These are phyloP conservation scores for Tinospora cordifolia DNA, from an alignment of 164 flowering plant species.

Conservation along the genomic window DNA sequence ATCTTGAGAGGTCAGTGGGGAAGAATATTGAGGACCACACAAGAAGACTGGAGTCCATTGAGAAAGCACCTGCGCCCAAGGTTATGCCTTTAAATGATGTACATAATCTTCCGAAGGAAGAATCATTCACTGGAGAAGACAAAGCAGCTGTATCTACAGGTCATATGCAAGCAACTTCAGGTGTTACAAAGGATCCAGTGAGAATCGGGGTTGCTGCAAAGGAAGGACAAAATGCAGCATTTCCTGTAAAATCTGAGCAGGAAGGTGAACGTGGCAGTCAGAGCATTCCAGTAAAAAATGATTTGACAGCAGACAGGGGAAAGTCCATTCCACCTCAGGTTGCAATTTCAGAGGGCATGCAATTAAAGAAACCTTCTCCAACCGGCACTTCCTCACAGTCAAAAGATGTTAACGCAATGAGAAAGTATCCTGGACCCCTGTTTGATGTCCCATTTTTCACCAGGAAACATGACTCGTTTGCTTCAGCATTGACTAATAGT, in stretches of 20 bases:
- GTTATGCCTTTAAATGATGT: conserved; percentile 26
- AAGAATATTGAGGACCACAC: conserved; percentile 44
- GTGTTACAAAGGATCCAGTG: conserved; percentile 36
- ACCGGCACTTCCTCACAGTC: conserved; percentile 36
- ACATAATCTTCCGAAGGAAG: conserved; percentile 37
- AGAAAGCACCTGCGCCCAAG: conserved; percentile 42
- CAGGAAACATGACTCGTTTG: conserved; percentile 75
- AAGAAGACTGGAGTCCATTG: conserved; percentile 41
- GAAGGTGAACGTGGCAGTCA: conserved; percentile 48
- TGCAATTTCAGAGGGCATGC: conserved; percentile 41
- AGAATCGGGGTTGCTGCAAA: conserved; percentile 36
- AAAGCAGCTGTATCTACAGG: conserved; percentile 28
- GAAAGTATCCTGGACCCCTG: conserved; percentile 93
- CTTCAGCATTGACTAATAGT: conserved; percentile 48
- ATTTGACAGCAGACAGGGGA: conserved; percentile 55
- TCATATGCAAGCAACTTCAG: conserved; percentile 28
- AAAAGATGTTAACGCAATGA: conserved; percentile 56
- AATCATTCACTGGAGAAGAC: conserved; percentile 39
- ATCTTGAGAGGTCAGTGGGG: conserved; percentile 41
- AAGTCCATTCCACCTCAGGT: conserved; percentile 43
- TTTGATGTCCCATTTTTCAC: conserved; percentile 94
- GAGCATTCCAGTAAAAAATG: conserved; percentile 39
- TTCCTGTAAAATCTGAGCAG: conserved; percentile 53
- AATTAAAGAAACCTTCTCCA: conserved; percentile 54
- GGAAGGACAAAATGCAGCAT: conserved; percentile 41